Percentiles rank a stretch among this genome's conserved stretches.
These are phyloP conservation scores for Turritis glabra DNA, from an alignment of 345 rosid species.

Conservation along the genomic window DNA sequence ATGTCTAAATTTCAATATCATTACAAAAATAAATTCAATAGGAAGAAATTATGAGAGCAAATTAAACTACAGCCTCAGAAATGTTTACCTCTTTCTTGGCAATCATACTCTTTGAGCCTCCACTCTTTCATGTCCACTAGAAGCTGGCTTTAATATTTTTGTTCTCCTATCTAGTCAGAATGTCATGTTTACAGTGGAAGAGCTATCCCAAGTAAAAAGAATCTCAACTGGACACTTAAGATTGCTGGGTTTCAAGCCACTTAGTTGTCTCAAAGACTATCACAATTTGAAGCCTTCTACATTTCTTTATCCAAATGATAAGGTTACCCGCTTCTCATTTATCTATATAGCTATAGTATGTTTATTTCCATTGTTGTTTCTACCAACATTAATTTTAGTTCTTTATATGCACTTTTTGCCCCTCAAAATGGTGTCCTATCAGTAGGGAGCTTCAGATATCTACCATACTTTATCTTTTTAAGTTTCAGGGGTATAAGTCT, in stretches of 20 bases:
- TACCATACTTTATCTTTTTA: background rate
- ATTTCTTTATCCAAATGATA: constrained; percentile 83
- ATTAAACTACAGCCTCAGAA: background rate
- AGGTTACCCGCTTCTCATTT: constrained; percentile 51
- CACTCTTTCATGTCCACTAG: constrained; percentile 7
- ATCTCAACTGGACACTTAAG: constrained; percentile 64
- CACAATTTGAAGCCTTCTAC: constrained; percentile 95
- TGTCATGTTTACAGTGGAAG: constrained; percentile 60
- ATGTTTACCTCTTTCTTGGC: background rate
- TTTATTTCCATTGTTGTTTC: background rate
- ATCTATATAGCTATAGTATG: background rate
- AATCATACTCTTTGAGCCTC: background rate
- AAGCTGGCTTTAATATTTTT: constrained; percentile 16
- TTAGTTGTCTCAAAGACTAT: constrained; percentile 84
- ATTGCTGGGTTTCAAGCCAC: constrained; percentile 93
- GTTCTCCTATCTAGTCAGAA: constrained; percentile 51
- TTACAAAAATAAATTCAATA: background rate
- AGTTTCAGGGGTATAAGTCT: background rate
- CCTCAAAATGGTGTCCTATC: constrained; percentile 4
- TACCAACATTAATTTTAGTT: background rate
- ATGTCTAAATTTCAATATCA: background rate
- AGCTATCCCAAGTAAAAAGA: constrained; percentile 75
- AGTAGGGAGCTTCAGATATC: background rate
- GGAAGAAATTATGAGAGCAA: constrained; percentile 2
- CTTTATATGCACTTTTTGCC: background rate